Percentiles rank a stretch among this genome's conserved stretches.
Conservation (phyloP, 2,329 filamentous ascomycete genomes). For the Penicillium sp. region DNA sequence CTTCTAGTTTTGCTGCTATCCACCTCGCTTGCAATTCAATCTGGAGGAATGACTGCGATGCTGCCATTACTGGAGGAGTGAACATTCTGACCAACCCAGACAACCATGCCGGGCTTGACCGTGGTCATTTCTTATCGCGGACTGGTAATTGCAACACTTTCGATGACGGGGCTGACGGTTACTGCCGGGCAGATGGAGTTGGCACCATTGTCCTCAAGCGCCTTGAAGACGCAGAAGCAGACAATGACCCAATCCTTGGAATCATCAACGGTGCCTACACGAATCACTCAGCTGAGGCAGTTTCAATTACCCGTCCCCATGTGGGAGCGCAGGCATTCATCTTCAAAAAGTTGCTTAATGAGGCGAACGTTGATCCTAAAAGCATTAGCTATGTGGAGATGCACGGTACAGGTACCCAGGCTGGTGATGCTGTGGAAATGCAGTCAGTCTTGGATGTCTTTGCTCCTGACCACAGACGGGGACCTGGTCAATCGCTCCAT, state of each 20-base stretch:
- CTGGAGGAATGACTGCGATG: constrained; percentile 78
- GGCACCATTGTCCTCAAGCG: constrained; percentile 79
- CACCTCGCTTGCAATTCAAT: constrained; percentile 74
- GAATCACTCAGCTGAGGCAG: constrained; percentile 81
- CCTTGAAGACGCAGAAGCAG: constrained; percentile 75
- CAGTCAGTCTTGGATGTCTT: constrained; percentile 72
- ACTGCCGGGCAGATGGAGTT: constrained; percentile 79
- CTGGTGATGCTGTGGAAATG: constrained; percentile 81
- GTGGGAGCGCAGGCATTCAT: constrained; percentile 75
- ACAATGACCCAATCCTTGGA: constrained; percentile 72
- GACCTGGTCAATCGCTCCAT: constrained; percentile 54
- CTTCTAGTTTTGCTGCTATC: constrained; percentile 74
- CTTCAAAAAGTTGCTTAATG: constrained; percentile 71
- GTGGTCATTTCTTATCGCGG: constrained; percentile 72
- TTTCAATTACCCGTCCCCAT: constrained; percentile 85
- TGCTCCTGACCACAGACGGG: constrained; percentile 54
- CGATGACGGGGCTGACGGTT: constrained; percentile 79
- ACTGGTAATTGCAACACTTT: constrained; percentile 81
- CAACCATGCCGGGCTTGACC: constrained; percentile 76
- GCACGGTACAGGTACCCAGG: constrained; percentile 88
- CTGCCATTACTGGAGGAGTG: constrained; percentile 77
- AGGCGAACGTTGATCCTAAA: constrained; percentile 75
- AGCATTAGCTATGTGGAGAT: constrained; percentile 86
- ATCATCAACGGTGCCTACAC: constrained; percentile 77
- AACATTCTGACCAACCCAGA: constrained; percentile 81